phyloP scores from a whole-genome alignment of 75 land plant species.

The Pinus albicaulis region DNA sequence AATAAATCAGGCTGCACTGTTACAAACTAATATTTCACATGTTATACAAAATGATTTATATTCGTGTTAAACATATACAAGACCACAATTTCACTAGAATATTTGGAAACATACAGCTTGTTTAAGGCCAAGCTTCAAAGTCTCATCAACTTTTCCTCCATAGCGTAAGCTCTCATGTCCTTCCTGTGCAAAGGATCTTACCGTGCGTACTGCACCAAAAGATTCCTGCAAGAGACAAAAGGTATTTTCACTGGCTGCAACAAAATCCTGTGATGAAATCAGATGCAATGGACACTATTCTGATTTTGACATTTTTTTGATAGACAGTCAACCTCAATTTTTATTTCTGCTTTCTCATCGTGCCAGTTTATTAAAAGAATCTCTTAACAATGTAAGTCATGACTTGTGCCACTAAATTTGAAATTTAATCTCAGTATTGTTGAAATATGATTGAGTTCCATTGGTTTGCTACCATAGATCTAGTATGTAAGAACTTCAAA shows the following conservation, averaged over 20 bases:
- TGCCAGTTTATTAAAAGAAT: too few relatives aligned
- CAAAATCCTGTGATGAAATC: not conserved
- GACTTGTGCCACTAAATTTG: not conserved
- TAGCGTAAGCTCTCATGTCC: conserved; percentile 71
- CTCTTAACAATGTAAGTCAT: not conserved
- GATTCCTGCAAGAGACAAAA: conserved; percentile 60
- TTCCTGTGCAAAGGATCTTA: conserved; percentile 98
- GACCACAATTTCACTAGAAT: not conserved
- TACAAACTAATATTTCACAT: not conserved
- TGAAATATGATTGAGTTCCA: not conserved
- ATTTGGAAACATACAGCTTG: conserved; percentile 74
- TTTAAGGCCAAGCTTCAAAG: conserved; percentile 84
- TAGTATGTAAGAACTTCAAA: not conserved
- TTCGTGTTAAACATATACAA: not conserved
- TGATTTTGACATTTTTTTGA: not conserved
- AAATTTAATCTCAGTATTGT: not conserved
- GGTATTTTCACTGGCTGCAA: not conserved
- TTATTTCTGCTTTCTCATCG: not conserved
- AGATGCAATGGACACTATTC: not conserved
- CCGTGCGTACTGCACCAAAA: conserved; percentile 96
- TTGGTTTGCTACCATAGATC: not conserved
- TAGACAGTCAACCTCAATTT: not conserved
- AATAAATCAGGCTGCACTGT: not conserved
- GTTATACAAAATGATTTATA: not conserved
- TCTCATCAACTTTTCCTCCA: conserved; percentile 82